Conservation (phyloP, 2,329 filamentous ascomycete species). For the Acrodontium crateriforme region DNA sequence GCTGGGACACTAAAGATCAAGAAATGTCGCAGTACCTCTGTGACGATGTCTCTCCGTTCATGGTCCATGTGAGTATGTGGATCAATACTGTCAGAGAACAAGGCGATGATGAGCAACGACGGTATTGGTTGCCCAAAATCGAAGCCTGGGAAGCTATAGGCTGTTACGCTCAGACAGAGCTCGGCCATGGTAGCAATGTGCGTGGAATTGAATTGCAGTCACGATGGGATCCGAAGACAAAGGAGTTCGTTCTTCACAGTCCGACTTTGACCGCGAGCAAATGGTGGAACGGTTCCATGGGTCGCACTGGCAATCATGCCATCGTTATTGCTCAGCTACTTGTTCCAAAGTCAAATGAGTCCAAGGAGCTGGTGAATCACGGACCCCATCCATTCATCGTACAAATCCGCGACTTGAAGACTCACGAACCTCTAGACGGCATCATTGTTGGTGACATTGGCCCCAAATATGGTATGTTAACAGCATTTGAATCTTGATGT, state of each 20-base stretch:
- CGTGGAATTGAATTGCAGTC: constrained; percentile 36
- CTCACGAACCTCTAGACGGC: constrained; percentile 32
- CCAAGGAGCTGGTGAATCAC: constrained; percentile 27
- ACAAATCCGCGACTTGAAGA: constrained; percentile 36
- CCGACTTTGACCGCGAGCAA: constrained; percentile 39
- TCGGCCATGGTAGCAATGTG: constrained; percentile 41
- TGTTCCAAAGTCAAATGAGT: constrained; percentile 23
- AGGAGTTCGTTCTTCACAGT: constrained; percentile 38
- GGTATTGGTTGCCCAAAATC: constrained; percentile 37
- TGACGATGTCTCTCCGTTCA: constrained; percentile 40
- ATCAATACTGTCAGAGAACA: constrained; percentile 38
- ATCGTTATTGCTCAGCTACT: constrained; percentile 41
- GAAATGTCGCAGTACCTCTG: constrained; percentile 39
- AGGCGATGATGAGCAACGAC: constrained; percentile 32
- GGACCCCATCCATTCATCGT: constrained; percentile 41
- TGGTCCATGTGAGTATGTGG: constrained; percentile 40
- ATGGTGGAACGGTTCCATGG: constrained; percentile 42
- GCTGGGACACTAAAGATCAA: constrained; percentile 37
- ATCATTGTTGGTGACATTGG: constrained; percentile 42
- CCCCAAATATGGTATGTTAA: constrained; percentile 42
- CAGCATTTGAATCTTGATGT: no score
- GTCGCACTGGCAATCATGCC: constrained; percentile 40
- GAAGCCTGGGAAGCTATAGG: constrained; percentile 37
- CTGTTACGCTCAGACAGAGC: constrained; percentile 35
- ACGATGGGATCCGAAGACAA: constrained; percentile 30